Evolutionary conservation across 345 rosid genomes (phyloP), one percentile per base, ranked within the genome.

Genomic region (Eucalyptus sp.): DNA sequence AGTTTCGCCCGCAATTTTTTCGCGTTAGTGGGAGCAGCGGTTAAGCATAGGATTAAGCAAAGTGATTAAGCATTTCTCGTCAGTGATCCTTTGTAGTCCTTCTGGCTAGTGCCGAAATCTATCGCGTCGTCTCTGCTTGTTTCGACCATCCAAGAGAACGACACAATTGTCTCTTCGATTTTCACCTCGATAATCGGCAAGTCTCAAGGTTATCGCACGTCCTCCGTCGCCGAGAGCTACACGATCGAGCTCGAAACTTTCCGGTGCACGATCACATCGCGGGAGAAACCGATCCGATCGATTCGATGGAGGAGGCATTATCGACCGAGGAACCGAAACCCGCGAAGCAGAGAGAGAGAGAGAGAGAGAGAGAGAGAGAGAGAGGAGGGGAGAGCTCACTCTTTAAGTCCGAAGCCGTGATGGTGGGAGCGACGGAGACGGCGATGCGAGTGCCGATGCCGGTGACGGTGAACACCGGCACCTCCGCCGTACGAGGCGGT

Each of bases 361-460:
- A 86, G 80, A 31, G 54, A 49, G 41, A 56, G 9, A 41, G 52
- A 44, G 16, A 16, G 83, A 18, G 48, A 46, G 56, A 7, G 18
- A 24, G 56, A 52, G 24, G 24, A 8, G 24, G 58, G 25, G 25
- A 25, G 80, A 4, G 54, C 80, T 92, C 90, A 95, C 99, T 92
- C 91, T 92, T 94, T 90, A 95, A 93, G 88, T 92, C 94, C 80
- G 84, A 88, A 13, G 93, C 92, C 10, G 92, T 92, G 91, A 93
- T 91, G 56, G 93, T 93, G 12, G 91, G 90, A 89, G 93, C 88
- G 90, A 91, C 95, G 44, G 92, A 87, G 86, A 95, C 86, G 91
- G 91, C 96, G 51, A 96, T 91, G 92, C 91, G 94, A 88, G 97
- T 96, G 89, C 92, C 95, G 86, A 95, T 87, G 93, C 90, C 93